These are phyloP conservation scores for Suillus cothurnatus DNA, from an alignment of 768 basidiomycete genomes.

Conservation along the genomic window DNA sequence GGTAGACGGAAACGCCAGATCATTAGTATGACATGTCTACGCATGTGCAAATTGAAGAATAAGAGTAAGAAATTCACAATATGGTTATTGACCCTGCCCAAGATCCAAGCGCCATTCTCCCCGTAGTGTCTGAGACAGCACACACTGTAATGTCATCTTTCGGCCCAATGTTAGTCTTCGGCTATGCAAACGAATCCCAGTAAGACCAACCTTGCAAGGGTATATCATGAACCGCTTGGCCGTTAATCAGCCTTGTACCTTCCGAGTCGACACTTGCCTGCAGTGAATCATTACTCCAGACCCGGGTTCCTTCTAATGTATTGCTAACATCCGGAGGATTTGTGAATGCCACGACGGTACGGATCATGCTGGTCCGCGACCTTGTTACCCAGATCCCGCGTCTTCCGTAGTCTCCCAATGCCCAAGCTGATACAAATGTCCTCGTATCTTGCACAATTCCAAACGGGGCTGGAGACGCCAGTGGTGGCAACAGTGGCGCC, in stretches of 20 bases:
- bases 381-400: slow-evolving; percentile 30
- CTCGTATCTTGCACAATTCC: neutral
- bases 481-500: neutral
- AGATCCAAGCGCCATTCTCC: slow-evolving; percentile 45
- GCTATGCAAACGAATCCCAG: no score
- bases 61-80: slow-evolving; percentile 17
- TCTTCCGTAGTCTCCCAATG: slow-evolving; percentile 21
- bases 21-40: neutral
- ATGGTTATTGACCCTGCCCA: slow-evolving; percentile 36
- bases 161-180: neutral
- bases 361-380: slow-evolving; percentile 16
- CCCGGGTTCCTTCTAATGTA: neutral
- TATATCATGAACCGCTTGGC: slow-evolving; percentile 18
- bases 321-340: slow-evolving; percentile 12
- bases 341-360: slow-evolving; percentile 28
- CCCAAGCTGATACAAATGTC: slow-evolving; percentile 19
- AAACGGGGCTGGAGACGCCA: no score
- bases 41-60: neutral
- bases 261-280: neutral
- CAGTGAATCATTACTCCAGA: neutral
- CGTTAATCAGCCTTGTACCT: slow-evolving; percentile 13
- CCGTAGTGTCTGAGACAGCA: slow-evolving; percentile 47
- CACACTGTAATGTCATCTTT: slow-evolving; percentile 50
- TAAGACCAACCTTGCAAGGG: slow-evolving; percentile 28
- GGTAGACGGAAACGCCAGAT: neutral